A percentile compares a stretch with the other conserved stretches of the same genome.
Conservation (phyloP, 108 stramenopile genomes). For the Aureococcus anophagefferens region DNA sequence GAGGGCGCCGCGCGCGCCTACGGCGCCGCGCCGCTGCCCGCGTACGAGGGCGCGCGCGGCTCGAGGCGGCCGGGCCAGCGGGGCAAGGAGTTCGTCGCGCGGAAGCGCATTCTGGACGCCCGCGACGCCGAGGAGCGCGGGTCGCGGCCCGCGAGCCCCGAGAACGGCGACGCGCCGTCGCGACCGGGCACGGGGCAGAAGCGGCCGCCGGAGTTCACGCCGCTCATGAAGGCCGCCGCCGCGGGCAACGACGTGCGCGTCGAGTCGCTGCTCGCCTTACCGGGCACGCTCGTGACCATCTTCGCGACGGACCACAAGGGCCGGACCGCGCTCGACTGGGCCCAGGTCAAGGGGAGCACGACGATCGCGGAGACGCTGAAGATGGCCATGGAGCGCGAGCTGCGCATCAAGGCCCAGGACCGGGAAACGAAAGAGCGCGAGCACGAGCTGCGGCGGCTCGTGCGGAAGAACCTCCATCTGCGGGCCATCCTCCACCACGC, state of each 20-base stretch:
- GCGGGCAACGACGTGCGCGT: not conserved
- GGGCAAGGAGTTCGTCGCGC: too few species aligned
- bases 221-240: not conserved
- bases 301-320: not conserved
- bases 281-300: not conserved
- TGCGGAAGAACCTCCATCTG: not conserved
- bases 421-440: not conserved
- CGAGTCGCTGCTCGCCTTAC: not conserved
- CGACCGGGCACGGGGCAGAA: too few species aligned
- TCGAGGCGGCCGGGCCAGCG: too few species aligned
- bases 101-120: too few species aligned
- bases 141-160: too few species aligned
- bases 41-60: too few species aligned
- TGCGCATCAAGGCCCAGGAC: not conserved
- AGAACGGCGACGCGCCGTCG: too few species aligned
- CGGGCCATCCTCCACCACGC: not conserved
- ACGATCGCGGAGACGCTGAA: not conserved
- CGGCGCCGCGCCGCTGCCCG: too few species aligned
- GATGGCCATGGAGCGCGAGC: not conserved
- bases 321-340: conserved; percentile 12
- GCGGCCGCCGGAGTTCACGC: too few species aligned
- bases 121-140: too few species aligned
- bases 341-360: not conserved
- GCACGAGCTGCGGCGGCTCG: not conserved
- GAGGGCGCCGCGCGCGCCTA: too few species aligned